Evolutionary conservation across 345 rosid species (phyloP), one percentile per base, ranked within the genome.

Genomic region (Gossypium stocksii): DNA sequence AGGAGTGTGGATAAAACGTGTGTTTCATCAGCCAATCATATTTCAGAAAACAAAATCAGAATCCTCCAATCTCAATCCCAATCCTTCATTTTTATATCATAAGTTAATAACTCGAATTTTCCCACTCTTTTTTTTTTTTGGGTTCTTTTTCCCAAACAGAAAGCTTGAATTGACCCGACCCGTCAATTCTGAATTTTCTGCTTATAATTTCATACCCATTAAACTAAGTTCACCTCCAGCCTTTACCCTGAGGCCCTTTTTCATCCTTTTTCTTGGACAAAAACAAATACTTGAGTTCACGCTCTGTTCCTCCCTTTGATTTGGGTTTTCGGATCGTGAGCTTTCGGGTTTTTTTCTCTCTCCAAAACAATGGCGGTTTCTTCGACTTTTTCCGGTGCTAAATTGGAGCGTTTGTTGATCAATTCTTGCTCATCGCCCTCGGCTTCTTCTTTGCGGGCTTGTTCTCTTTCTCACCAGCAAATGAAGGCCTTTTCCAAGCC

Each of bases 1-100:
- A 51, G 29, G 79, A 83, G 90, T 85, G 89, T 87, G 92, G 94
- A 90, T 86, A 87, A 85, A 86, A 82, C 86, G 90, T 83, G 87
- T 7, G 7, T 57, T 66, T 76, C 85, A 80, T 67, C 83, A 76
- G 81, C 93, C 93, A 90, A 90, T 90, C 85, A 88, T 79, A 88
- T 44, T 71, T 17, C 77, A 76, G 71, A 65, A 79, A 81, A 29
- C 80, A 48, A 16, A 56, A 27, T 66, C 74, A 63, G 71, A 72
- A 70, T 76, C 78, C 77, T 20, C 56, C 7, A 34, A 34, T 61
- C 64, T 56, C 52, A 66, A 23, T 71, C 44, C 41, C 64, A 11
- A 14, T 49, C 19, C 63, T 17, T 9, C 13, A n/a, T 17, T n/a
- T 44, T 11, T 11, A 23, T 46, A 9, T 3, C 60, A 19, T 54